phyloP scores from a whole-genome alignment of 2,329 filamentous ascomycete genomes.

The Scolecobasidium constrictum region DNA sequence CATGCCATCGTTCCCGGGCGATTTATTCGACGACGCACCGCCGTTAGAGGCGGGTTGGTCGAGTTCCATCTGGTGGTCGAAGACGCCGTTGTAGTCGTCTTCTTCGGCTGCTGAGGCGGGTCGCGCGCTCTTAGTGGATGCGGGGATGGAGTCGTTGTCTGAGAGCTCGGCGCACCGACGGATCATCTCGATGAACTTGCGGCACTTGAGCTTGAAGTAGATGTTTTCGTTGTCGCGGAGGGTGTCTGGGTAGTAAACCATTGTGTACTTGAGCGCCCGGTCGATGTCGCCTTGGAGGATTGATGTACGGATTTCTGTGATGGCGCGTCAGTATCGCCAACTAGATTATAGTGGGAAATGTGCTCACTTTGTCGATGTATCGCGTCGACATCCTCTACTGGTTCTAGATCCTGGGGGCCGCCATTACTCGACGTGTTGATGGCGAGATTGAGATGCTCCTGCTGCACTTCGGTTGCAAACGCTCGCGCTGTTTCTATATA shows the following conservation, averaged over 20 bases:
- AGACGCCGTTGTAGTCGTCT: slow-evolving; percentile 22
- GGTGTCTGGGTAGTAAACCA: slow-evolving; percentile 68
- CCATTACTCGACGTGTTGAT: slow-evolving; percentile 34
- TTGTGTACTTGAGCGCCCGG: slow-evolving; percentile 71
- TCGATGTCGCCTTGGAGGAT: slow-evolving; percentile 92
- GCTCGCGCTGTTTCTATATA: slow-evolving; percentile 87
- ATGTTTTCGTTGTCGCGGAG: slow-evolving; percentile 72
- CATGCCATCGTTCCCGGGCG: slow-evolving; percentile 19
- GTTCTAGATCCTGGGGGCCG: slow-evolving; percentile 46
- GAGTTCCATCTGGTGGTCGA: slow-evolving; percentile 47
- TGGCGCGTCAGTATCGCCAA: slow-evolving; percentile 4
- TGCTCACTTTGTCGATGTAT: slow-evolving; percentile 70
- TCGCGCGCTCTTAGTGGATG: slow-evolving; percentile 11
- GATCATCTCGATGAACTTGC: slow-evolving; percentile 95
- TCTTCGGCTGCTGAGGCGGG: background rate
- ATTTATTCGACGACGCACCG: background rate
- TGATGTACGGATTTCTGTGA: slow-evolving; percentile 72
- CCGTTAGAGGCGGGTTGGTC: slow-evolving; percentile 19
- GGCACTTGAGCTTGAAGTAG: slow-evolving; percentile 76
- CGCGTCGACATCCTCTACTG: slow-evolving; percentile 76
- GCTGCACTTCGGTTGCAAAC: slow-evolving; percentile 71
- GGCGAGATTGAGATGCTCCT: slow-evolving; percentile 60
- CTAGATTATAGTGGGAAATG: slow-evolving; percentile 7
- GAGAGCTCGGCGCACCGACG: slow-evolving; percentile 56
- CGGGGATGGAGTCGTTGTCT: slow-evolving; percentile 23